phyloP scores from a whole-genome alignment of 2,329 filamentous ascomycete genomes.

The Nothophaeocryptopus gaeumannii region DNA sequence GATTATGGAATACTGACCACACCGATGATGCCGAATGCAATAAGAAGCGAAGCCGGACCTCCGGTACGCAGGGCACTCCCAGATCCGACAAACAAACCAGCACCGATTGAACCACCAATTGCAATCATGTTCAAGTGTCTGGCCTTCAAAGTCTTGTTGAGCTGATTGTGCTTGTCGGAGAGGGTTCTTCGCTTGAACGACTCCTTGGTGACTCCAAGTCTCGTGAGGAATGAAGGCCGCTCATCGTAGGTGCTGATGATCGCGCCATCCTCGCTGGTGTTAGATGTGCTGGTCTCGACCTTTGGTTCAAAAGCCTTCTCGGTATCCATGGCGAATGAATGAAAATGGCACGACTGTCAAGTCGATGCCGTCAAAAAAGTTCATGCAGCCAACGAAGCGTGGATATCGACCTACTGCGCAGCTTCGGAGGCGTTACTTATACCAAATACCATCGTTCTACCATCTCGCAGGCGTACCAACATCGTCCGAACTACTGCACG shows the following conservation, averaged over 20 bases:
- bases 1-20: slow-evolving; percentile 22
- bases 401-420: too few species aligned
- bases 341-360: slow-evolving; percentile 3
- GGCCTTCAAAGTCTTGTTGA: slow-evolving; percentile 33
- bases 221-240: slow-evolving; percentile 24
- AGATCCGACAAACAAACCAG: slow-evolving; percentile 55
- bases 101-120: slow-evolving; percentile 46
- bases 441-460: slow-evolving; percentile 3
- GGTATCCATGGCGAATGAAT: slow-evolving; percentile 10
- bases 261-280: slow-evolving; percentile 20
- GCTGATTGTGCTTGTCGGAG: slow-evolving; percentile 33
- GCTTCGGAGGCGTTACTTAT: slow-evolving; percentile 6
- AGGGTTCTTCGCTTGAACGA: slow-evolving; percentile 32
- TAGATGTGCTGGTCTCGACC: slow-evolving; percentile 8
- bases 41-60: slow-evolving; percentile 45
- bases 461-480: slow-evolving; percentile 6
- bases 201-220: slow-evolving; percentile 32
- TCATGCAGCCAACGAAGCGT: neutral
- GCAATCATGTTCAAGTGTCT: slow-evolving; percentile 36
- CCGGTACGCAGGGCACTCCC: slow-evolving; percentile 48
- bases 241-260: slow-evolving; percentile 14
- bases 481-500: slow-evolving; percentile 10
- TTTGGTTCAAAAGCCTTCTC: slow-evolving; percentile 19
- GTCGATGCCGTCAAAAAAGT: neutral
- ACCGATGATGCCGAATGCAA: slow-evolving; percentile 34